Evolutionary conservation across 345 rosid species (phyloP).

Genomic region (Pistacia integerrima): DNA sequence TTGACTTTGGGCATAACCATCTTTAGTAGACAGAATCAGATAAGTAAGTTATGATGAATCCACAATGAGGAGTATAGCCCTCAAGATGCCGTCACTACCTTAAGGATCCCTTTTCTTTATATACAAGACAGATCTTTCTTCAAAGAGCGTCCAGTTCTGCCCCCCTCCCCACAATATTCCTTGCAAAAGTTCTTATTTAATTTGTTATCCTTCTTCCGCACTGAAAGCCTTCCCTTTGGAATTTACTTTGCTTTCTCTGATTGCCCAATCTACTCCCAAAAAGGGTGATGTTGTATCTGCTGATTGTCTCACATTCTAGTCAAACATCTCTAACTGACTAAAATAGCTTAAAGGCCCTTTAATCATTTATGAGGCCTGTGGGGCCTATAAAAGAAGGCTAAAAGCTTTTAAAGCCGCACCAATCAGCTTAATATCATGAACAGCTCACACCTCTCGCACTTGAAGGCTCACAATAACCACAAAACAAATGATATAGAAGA

Average conservation of each 20-base stretch:
- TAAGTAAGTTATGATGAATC: not conserved
- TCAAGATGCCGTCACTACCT: not conserved
- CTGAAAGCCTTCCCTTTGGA: not conserved
- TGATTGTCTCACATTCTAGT: not conserved
- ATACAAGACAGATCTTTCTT: not conserved
- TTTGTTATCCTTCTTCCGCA: not conserved
- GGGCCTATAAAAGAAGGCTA: not conserved
- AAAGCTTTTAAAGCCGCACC: not conserved
- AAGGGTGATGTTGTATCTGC: not conserved
- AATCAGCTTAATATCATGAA: not conserved
- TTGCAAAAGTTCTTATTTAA: not conserved
- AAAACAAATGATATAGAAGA: not conserved
- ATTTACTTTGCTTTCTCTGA: not conserved
- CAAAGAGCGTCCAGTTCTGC: not conserved
- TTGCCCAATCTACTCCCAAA: not conserved
- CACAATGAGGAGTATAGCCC: not conserved
- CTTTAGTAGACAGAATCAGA: no score
- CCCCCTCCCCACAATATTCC: not conserved
- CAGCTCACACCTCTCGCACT: not conserved
- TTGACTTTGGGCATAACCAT: not conserved
- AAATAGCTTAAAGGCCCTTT: not conserved
- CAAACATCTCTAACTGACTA: not conserved
- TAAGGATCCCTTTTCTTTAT: not conserved
- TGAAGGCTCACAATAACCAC: not conserved
- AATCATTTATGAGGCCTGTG: conserved; percentile 7